Evolutionary conservation across 1,139 yeast species (phyloP).

Genomic region (Kurtzmaniella quercitrusa): DNA sequence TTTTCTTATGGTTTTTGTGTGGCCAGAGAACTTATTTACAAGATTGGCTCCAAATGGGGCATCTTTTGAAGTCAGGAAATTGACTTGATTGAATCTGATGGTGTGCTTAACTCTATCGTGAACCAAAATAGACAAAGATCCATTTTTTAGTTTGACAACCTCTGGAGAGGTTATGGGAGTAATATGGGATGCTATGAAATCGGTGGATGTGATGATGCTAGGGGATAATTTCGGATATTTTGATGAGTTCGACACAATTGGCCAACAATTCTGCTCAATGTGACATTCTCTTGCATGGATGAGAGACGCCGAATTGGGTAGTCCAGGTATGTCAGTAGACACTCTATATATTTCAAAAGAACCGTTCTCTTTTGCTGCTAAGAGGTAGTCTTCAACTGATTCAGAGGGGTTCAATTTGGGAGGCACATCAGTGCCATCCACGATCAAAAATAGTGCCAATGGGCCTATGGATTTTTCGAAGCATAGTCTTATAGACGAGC

Average conservation of each 20-base stretch:
- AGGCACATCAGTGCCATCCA: neutral
- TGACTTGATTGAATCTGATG: conserved; percentile 18
- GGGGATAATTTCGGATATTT: neutral
- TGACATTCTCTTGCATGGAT: neutral
- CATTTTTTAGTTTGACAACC: conserved; percentile 14
- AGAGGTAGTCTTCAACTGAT: conserved; percentile 42
- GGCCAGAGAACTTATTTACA: conserved; percentile 70
- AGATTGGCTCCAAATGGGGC: conserved; percentile 17
- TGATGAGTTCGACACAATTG: neutral
- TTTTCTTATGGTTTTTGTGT: conserved; percentile 69
- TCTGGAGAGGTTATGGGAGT: conserved; percentile 24
- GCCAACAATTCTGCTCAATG: conserved; percentile 8
- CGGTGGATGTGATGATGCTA: conserved; percentile 9
- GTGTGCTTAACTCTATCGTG: conserved; percentile 40
- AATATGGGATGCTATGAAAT: conserved; percentile 9
- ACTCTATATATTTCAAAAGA: conserved; percentile 45
- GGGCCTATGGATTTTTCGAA: conserved; percentile 28
- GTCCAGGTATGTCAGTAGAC: conserved; percentile 46
- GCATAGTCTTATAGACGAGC: conserved; percentile 56
- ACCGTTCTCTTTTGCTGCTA: conserved; percentile 46
- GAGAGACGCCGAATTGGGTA: conserved; percentile 28
- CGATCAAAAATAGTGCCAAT: conserved; percentile 19
- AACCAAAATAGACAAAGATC: conserved; percentile 22
- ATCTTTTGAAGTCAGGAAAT: conserved; percentile 11
- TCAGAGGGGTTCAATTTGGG: conserved; percentile 18